These are phyloP conservation scores for Mycena belliarum DNA, from an alignment of 768 basidiomycete species.

Conservation along the genomic window DNA sequence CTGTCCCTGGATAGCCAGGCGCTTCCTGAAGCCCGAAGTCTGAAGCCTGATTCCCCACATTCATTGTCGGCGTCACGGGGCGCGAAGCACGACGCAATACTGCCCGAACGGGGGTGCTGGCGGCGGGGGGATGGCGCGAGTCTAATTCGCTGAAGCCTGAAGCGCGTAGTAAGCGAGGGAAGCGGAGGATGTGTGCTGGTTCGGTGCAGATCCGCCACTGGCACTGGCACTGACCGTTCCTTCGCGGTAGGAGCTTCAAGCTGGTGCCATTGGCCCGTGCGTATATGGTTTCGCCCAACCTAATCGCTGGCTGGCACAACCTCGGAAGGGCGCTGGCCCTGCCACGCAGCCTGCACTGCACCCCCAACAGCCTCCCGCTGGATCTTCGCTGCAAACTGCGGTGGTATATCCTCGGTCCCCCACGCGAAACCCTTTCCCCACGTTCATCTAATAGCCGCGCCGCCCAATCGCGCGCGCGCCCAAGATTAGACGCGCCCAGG, in stretches of 20 bases:
- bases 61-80: neutral
- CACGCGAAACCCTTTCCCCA: neutral
- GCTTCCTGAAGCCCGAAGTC: too few relatives aligned
- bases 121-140: neutral
- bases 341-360: too few relatives aligned
- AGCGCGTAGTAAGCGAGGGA: neutral
- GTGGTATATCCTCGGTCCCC: conserved; percentile 13
- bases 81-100: neutral
- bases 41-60: conserved; percentile 16
- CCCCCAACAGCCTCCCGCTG: too few relatives aligned
- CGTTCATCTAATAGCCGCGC: conserved; percentile 1
- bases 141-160: neutral
- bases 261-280: conserved; percentile 6
- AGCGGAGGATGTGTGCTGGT: neutral
- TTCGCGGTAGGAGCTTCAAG: neutral
- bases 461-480: neutral
- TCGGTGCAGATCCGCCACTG: conserved; percentile 1
- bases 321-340: conserved; percentile 1
- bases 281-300: conserved; percentile 2
- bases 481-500: conserved; percentile 9
- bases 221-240: neutral
- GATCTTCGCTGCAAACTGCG: too few relatives aligned
- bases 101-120: neutral
- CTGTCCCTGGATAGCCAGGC: neutral
- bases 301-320: conserved; percentile 8